Conservation (phyloP, 768 basidiomycete species). For the Boletus barrowsii region DNA sequence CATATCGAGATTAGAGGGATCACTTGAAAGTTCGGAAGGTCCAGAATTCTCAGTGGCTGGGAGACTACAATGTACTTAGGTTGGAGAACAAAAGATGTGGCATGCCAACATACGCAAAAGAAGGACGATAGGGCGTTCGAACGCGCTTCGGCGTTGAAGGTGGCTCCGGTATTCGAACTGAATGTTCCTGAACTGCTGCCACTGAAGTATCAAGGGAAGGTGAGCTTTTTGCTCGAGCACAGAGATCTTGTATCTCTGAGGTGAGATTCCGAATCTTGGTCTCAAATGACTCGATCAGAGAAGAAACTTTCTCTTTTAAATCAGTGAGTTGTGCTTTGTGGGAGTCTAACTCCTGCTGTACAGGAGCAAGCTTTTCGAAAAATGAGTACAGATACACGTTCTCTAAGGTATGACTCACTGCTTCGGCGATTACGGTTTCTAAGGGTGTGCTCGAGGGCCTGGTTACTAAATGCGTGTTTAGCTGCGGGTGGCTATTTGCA, state of each 20-base stretch:
- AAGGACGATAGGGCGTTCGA: slow-evolving; percentile 26
- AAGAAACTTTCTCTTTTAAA: slow-evolving; percentile 30
- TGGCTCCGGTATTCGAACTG: slow-evolving; percentile 26
- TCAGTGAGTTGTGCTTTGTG: slow-evolving; percentile 45
- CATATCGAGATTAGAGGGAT: slow-evolving; percentile 20
- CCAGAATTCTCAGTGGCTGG: slow-evolving; percentile 15
- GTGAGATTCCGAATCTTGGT: slow-evolving; percentile 37
- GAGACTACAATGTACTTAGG: slow-evolving; percentile 22
- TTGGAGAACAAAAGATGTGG: not conserved
- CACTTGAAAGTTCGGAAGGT: slow-evolving; percentile 19
- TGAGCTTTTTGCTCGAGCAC: slow-evolving; percentile 17
- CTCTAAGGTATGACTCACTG: slow-evolving; percentile 22
- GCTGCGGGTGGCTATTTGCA: slow-evolving; percentile 4
- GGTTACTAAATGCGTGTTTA: not conserved
- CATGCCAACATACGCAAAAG: slow-evolving; percentile 24
- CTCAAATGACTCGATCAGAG: slow-evolving; percentile 32
- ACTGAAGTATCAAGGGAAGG: slow-evolving; percentile 10
- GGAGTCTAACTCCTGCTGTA: slow-evolving; percentile 48
- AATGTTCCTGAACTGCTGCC: slow-evolving; percentile 8
- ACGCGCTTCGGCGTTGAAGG: slow-evolving; percentile 36
- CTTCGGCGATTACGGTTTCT: slow-evolving; percentile 25
- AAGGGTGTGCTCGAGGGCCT: slow-evolving; percentile 9
- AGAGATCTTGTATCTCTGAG: slow-evolving; percentile 33
- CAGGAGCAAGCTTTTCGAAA: slow-evolving; percentile 43
- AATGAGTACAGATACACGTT: slow-evolving; percentile 1